phyloP scores from a whole-genome alignment of 2,329 filamentous ascomycete species.

The Acrocalymma vagum region DNA sequence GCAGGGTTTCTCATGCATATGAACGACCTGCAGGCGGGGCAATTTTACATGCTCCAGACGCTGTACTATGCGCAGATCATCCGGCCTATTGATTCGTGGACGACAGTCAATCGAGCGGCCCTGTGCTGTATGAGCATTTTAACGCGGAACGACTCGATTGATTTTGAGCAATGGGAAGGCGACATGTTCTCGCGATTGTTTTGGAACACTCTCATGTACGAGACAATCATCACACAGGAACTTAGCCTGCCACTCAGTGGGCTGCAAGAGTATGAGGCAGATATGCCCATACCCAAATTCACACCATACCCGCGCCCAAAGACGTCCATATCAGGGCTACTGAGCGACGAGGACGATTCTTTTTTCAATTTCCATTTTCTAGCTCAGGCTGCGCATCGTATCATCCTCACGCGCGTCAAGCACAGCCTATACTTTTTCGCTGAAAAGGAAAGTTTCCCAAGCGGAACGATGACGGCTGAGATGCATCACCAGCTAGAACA shows the following conservation, averaged over 20 bases:
- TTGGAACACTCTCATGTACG: conserved; percentile 65
- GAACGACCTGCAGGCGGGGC: conserved; percentile 60
- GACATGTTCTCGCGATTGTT: conserved; percentile 66
- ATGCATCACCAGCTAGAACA: conserved; percentile 64
- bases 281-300: conserved; percentile 63
- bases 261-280: conserved; percentile 60
- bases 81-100: conserved; percentile 63
- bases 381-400: conserved; percentile 64
- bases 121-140: conserved; percentile 59
- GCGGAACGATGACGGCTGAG: conserved; percentile 59
- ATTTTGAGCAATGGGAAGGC: conserved; percentile 62
- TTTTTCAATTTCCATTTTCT: conserved; percentile 67
- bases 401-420: conserved; percentile 63
- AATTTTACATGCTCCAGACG: conserved; percentile 62
- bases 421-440: conserved; percentile 61
- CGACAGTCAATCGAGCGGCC: conserved; percentile 61
- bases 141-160: conserved; percentile 51
- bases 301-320: conserved; percentile 53
- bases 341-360: conserved; percentile 58
- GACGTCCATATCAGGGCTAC: conserved; percentile 40
- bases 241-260: conserved; percentile 61
- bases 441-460: conserved; percentile 50
- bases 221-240: conserved; percentile 64
- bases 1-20: conserved; percentile 62
- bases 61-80: conserved; percentile 62